Conservation (phyloP, 129 eudicot genomes). For the Flaveria brownii region DNA sequence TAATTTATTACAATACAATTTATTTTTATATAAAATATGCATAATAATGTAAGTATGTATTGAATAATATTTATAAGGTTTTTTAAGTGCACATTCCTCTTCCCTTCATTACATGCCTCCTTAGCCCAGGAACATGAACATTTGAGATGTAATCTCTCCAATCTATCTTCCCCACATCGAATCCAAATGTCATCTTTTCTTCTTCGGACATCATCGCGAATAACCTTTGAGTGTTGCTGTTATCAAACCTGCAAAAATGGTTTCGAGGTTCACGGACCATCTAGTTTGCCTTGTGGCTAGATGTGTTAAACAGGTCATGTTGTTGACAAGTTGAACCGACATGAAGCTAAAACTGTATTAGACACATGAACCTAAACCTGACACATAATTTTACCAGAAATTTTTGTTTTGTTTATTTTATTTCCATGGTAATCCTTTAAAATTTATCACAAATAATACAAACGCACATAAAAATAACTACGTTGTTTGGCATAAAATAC, state of each 20-base stretch:
- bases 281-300: neutral
- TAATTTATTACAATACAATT: constrained; percentile 34
- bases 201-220: constrained; percentile 84
- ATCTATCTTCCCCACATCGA: constrained; percentile 84
- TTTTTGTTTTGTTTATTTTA: no score
- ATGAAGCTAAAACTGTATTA: no score
- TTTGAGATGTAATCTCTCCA: constrained; percentile 93
- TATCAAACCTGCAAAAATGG: constrained; percentile 65
- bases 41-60: constrained; percentile 19
- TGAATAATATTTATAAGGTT: constrained; percentile 7
- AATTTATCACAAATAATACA: no score
- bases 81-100: constrained; percentile 55
- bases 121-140: constrained; percentile 89
- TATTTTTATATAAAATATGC: constrained; percentile 33
- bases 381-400: no score
- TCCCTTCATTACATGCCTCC: constrained; percentile 98
- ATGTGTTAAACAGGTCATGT: no score
- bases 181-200: constrained; percentile 72
- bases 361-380: no score
- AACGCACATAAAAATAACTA: no score
- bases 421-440: no score
- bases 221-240: constrained; percentile 70
- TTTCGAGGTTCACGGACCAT: neutral
- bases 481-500: no score
- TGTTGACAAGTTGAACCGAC: no score